Evolutionary conservation across 2,329 filamentous ascomycete genomes (phyloP).

Genomic region (Aspergillus sp.): DNA sequence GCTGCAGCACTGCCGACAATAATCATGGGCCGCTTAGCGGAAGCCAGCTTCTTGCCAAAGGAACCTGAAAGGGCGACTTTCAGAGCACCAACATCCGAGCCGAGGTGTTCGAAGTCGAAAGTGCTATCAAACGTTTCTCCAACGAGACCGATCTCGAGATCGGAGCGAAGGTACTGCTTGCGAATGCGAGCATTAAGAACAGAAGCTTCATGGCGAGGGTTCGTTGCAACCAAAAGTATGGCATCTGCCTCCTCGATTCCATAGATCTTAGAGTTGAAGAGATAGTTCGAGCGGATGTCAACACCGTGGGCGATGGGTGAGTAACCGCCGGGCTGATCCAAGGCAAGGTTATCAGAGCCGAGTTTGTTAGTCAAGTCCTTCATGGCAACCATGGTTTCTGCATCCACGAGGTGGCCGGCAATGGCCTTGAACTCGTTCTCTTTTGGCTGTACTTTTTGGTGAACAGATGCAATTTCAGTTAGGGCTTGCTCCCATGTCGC

Average conservation of each 20-base stretch:
- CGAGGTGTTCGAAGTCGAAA: constrained; percentile 92
- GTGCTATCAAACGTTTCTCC: constrained; percentile 91
- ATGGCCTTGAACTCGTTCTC: constrained; percentile 95
- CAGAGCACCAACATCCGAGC: constrained; percentile 72
- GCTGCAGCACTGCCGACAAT: constrained; percentile 89
- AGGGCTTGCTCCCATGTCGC: constrained; percentile 95
- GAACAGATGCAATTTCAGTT: constrained; percentile 79
- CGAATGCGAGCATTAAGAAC: constrained; percentile 94
- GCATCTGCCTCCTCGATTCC: constrained; percentile 92
- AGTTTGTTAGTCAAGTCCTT: constrained; percentile 97
- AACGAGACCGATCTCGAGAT: constrained; percentile 87
- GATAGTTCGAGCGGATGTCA: constrained; percentile 90
- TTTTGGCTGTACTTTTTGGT: constrained; percentile 74
- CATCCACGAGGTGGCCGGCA: constrained; percentile 86
- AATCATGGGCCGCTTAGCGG: constrained; percentile 92
- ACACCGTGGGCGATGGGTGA: constrained; percentile 86
- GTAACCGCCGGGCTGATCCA: constrained; percentile 84
- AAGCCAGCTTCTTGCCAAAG: constrained; percentile 89
- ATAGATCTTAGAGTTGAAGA: constrained; percentile 93
- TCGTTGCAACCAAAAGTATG: constrained; percentile 90
- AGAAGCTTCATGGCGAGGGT: constrained; percentile 91
- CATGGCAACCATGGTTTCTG: constrained; percentile 90
- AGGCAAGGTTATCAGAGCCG: constrained; percentile 89
- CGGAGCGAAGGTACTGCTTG: constrained; percentile 96
- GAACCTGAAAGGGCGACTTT: constrained; percentile 81